phyloP scores from a whole-genome alignment of 75 land plant species.

The Pinus tabuliformis region DNA sequence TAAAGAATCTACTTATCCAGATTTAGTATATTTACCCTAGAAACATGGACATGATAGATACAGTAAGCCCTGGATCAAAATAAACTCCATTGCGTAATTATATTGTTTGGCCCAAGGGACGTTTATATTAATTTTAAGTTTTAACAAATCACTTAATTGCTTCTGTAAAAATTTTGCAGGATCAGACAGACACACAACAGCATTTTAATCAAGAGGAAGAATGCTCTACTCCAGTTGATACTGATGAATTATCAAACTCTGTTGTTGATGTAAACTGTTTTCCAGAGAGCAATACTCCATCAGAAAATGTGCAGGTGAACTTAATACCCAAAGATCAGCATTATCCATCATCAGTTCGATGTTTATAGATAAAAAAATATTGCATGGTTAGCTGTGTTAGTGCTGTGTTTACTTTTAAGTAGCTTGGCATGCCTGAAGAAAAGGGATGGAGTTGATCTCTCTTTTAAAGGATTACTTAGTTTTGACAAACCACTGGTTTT shows the following conservation, averaged over 20 bases:
- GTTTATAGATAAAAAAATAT: neutral
- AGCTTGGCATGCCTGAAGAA: neutral
- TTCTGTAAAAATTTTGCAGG: neutral
- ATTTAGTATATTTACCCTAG: too few relatives aligned
- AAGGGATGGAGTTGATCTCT: neutral
- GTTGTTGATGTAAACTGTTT: neutral
- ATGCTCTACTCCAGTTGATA: neutral
- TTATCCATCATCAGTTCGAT: neutral
- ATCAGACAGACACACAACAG: neutral
- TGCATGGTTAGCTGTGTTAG: neutral
- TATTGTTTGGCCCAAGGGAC: neutral
- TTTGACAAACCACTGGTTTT: neutral
- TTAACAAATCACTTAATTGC: neutral
- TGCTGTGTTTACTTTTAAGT: neutral
- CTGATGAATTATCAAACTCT: neutral
- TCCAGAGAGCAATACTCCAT: neutral
- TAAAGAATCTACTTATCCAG: too few relatives aligned
- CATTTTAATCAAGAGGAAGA: neutral
- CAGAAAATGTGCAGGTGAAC: constrained; percentile 2
- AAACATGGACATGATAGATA: neutral
- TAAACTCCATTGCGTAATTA: neutral
- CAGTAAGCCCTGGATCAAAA: neutral
- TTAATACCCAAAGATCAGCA: neutral
- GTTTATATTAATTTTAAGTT: neutral
- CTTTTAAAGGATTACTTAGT: neutral